A percentile compares a stretch with the other conserved stretches of the same genome.
These are phyloP conservation scores for Sporothrix sp. DNA, from an alignment of 2,329 filamentous ascomycete genomes.

Conservation along the genomic window DNA sequence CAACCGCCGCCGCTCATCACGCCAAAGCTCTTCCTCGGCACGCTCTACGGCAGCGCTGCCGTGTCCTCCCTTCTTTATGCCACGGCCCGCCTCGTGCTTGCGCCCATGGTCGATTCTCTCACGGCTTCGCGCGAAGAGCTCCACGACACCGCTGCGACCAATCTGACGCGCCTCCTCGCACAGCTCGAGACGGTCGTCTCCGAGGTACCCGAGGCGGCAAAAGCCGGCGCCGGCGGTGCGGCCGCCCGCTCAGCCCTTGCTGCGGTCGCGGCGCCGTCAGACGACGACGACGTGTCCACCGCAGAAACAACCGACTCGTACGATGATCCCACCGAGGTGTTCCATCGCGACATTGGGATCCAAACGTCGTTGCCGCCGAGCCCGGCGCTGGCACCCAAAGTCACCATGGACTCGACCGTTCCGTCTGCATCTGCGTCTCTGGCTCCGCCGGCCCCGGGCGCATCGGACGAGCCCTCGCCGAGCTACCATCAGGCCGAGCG, in stretches of 20 bases:
- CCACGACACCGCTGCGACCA: slow-evolving; percentile 36
- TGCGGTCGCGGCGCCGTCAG: slow-evolving; percentile 5
- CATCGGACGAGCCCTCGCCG: not conserved
- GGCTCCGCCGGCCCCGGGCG: not conserved
- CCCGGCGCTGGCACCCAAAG: slow-evolving; percentile 20
- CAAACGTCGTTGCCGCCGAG: slow-evolving; percentile 55
- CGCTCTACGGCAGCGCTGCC: slow-evolving; percentile 47
- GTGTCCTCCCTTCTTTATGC: slow-evolving; percentile 59
- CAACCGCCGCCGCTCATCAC: slow-evolving; percentile 54
- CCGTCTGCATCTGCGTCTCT: not conserved
- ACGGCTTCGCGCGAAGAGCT: slow-evolving; percentile 44
- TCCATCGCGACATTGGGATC: slow-evolving; percentile 70
- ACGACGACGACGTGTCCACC: slow-evolving; percentile 17
- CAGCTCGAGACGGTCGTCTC: slow-evolving; percentile 51
- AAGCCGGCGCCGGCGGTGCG: slow-evolving; percentile 7
- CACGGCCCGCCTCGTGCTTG: slow-evolving; percentile 57
- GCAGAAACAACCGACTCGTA: slow-evolving; percentile 35
- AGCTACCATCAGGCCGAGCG: slow-evolving; percentile 9
- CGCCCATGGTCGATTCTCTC: slow-evolving; percentile 48
- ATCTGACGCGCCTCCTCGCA: slow-evolving; percentile 37
- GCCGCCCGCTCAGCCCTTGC: not conserved
- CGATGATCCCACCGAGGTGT: slow-evolving; percentile 65
- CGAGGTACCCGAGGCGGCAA: slow-evolving; percentile 37
- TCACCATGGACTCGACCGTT: slow-evolving; percentile 11
- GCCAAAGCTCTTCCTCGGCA: slow-evolving; percentile 46